Evolutionary conservation across 768 basidiomycete species (phyloP), one percentile per base, ranked within the genome.

Genomic region (Scleroderma citrinum): DNA sequence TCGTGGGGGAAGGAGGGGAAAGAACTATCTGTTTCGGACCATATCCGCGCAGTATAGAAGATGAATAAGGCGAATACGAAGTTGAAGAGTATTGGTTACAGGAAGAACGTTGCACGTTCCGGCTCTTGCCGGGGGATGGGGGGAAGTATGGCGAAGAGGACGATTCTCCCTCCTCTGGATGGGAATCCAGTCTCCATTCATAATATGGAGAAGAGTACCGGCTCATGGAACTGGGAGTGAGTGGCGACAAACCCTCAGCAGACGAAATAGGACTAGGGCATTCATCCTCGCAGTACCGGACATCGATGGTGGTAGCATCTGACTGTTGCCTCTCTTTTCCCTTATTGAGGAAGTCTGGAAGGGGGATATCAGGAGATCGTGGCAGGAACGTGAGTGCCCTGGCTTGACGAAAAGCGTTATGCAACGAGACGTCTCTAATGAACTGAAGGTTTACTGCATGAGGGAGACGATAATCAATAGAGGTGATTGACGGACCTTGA

Each of bases 401-500:
- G 13, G 65, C 65, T 37, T 68, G 62, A 20, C 66, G 65, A 21
- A 66, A 66, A n/a, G 67, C 65, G 26, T 37, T 31, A 35, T 66
- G 65, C 0, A 66, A 40, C 35, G 55, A 54, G 5, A n/a, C 17
- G 44, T 66, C 65, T 44, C 46, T 59, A 52, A 68, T 63, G 49
- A 67, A 66, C 67, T 66, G 34, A 5, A 5, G 41, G 43, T 11
- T 3, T 39, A 52, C 24, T 13, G 29, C 54, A 38, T 14, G 31
- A 35, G 17, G 16, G 38, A 17, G 12, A 38, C 13, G 16, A n/a
- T 14, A 11, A 50, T 11, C 17, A 10, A 11, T 11, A n/a, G 5
- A 14, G 40, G 10, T 14, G 13, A 7, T 29, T 24, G 40, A 59
- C 56, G 24, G 26, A 23, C 65, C 63, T 68, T 68, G 35, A 52